Conservation (phyloP, 495 filamentous ascomycete species). For the Penicillium coffeae region DNA sequence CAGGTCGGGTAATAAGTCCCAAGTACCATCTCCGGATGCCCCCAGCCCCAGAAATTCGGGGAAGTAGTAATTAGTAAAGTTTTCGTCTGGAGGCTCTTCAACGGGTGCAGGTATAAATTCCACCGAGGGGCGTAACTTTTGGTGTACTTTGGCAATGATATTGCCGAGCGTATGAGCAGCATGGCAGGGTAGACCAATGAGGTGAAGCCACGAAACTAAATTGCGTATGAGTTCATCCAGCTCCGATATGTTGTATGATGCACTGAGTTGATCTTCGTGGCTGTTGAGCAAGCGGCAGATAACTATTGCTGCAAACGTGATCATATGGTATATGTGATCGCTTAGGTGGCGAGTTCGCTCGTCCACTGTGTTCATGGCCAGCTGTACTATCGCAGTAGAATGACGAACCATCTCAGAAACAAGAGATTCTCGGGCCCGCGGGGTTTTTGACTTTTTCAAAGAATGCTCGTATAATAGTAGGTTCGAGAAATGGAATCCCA, state of each 20-base stretch:
- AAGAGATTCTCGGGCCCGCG: conserved; percentile 32
- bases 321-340: conserved; percentile 50
- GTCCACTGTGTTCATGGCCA: conserved; percentile 46
- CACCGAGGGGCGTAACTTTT: conserved; percentile 17
- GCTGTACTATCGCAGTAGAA: conserved; percentile 35
- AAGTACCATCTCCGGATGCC: conserved; percentile 21
- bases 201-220: conserved; percentile 40
- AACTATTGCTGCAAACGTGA: conserved; percentile 43
- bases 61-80: conserved; percentile 25
- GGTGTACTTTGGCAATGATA: conserved; percentile 30
- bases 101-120: conserved; percentile 6
- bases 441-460: conserved; percentile 30
- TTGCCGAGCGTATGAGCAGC: conserved; percentile 41
- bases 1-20: conserved; percentile 24
- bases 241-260: conserved; percentile 23
- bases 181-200: conserved; percentile 43
- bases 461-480: conserved; percentile 39
- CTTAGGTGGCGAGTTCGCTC: conserved; percentile 42
- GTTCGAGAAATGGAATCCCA: conserved; percentile 47
- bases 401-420: conserved; percentile 42
- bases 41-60: conserved; percentile 29
- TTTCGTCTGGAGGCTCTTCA: conserved; percentile 14
- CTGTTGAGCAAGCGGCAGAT: conserved; percentile 36
- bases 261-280: conserved; percentile 31
- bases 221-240: conserved; percentile 30